Percentiles rank a stretch among this genome's conserved stretches.
phyloP scores from a whole-genome alignment of 805 yeast species.

The Lachancea quebecensis region DNA sequence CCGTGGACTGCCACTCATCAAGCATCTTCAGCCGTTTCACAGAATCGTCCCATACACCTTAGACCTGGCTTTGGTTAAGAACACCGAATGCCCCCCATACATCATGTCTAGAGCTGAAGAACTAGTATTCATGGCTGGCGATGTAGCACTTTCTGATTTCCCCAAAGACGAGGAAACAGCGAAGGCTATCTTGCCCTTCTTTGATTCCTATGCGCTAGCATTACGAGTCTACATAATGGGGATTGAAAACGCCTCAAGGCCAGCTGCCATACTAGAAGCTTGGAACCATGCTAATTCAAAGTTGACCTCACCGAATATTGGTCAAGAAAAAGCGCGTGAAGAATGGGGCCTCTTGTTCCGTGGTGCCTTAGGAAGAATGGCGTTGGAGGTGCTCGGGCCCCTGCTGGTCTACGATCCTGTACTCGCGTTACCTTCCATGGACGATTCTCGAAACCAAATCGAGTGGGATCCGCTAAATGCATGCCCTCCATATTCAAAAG shows the following conservation, averaged over 20 bases:
- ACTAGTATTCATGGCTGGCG: background rate
- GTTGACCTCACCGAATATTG: background rate
- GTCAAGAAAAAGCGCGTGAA: background rate
- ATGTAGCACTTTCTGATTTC: background rate
- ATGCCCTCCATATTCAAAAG: background rate
- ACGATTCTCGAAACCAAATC: background rate
- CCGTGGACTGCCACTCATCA: background rate
- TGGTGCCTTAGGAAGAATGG: background rate
- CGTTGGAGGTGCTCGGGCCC: background rate
- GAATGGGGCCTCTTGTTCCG: background rate
- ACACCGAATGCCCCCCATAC: background rate
- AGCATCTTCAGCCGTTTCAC: background rate
- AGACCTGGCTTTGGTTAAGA: background rate
- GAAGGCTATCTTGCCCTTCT: background rate
- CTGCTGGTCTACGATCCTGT: background rate
- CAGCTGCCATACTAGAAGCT: background rate
- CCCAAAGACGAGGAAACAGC: background rate
- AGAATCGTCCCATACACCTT: background rate
- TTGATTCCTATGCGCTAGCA: background rate
- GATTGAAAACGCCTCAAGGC: background rate
- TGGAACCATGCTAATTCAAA: background rate
- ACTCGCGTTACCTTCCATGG: background rate
- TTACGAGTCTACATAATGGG: background rate
- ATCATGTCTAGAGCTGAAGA: background rate
- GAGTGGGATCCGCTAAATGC: background rate